Base-by-base conservation (phyloP, 1,284 basidiomycete species). In the Tremellales sp. region DNA sequence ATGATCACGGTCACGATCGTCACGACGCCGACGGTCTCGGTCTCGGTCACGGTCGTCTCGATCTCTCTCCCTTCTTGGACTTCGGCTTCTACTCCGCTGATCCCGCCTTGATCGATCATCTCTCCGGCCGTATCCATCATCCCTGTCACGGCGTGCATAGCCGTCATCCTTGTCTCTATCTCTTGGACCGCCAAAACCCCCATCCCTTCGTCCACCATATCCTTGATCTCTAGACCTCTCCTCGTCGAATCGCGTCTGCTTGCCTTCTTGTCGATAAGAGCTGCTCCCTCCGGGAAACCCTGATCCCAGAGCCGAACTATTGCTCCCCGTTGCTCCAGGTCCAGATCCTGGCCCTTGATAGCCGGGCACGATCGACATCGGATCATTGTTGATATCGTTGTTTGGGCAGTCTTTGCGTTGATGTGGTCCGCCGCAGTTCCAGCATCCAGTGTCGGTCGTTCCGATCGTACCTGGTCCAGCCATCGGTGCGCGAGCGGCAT, bases 341-440 rank as follows among this genome's bases (percentile, higher is more conserved):
- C 21, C 50, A 51, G 42, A 45, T 45, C 37, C 46, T 49, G 35
- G n/a, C 46, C 53, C n/a, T 27, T 41, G 26, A 5, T 60, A 46
- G 2, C 67, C 64, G 31, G 53, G 39, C 17, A 40, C 56, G 39
- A 65, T 51, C 40, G 57, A 40, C 40, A 65, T 57, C 21, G 58
- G 52, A 45, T 65, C 64, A 48, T 64, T 62, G n/a, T n/a, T n/a
- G 55, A 64, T 49, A 49, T 67, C 56, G 41, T 59, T 57, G 47
- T 70, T 72, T 0, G 72, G 72, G 45, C 72, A 75, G 46, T 73
- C 70, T 53, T 17, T 27, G 19, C 89, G 89, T 40, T 90, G 73
- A 78, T 94, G 90, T 6, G 87, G 86, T 0, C 90, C 90, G 17
- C 90, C 89, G 67, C 93, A 97, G 43, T 82, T 72, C 78, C 93